Evolutionary conservation across 2,329 filamentous ascomycete species (phyloP).

Genomic region (Penicillium hordei): DNA sequence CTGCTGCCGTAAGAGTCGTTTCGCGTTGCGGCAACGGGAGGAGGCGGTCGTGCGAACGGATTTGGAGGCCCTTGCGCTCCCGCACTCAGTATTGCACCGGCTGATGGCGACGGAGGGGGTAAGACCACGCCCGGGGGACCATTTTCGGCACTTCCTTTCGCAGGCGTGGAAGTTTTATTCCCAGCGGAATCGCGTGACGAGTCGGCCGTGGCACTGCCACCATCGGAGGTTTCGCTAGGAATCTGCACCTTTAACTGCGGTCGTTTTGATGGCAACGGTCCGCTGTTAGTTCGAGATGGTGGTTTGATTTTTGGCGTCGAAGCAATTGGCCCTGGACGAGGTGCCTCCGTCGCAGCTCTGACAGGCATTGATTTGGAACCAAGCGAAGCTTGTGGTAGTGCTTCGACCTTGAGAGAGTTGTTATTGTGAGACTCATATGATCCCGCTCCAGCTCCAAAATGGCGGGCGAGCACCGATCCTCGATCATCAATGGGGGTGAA

Average conservation of each 20-base stretch:
- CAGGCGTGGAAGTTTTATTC: constrained; percentile 59
- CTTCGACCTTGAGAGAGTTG: constrained; percentile 37
- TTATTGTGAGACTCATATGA: constrained; percentile 51
- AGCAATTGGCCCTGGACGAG: constrained; percentile 55
- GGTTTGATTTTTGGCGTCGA: constrained; percentile 70
- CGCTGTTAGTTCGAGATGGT: constrained; percentile 75
- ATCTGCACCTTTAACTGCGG: constrained; percentile 92
- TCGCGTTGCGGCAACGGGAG: constrained; percentile 53
- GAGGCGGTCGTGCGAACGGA: constrained; percentile 85
- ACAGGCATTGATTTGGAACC: constrained; percentile 62
- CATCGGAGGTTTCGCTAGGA: constrained; percentile 82
- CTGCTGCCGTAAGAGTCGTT: constrained; percentile 45
- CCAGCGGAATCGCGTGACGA: constrained; percentile 65
- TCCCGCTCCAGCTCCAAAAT: constrained; percentile 67
- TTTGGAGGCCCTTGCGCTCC: constrained; percentile 92
- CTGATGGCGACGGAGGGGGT: constrained; percentile 88
- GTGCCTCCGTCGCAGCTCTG: constrained; percentile 50
- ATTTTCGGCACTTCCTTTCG: constrained; percentile 53
- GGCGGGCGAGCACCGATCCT: constrained; percentile 81
- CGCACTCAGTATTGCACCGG: constrained; percentile 79
- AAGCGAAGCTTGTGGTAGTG: constrained; percentile 44
- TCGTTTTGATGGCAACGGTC: constrained; percentile 66
- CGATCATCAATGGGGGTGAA: constrained; percentile 97
- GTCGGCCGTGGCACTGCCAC: constrained; percentile 69
- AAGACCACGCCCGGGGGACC: constrained; percentile 73